Evolutionary conservation across 2,329 filamentous ascomycete species (phyloP).

Genomic region (Penicillium hesseltinei): DNA sequence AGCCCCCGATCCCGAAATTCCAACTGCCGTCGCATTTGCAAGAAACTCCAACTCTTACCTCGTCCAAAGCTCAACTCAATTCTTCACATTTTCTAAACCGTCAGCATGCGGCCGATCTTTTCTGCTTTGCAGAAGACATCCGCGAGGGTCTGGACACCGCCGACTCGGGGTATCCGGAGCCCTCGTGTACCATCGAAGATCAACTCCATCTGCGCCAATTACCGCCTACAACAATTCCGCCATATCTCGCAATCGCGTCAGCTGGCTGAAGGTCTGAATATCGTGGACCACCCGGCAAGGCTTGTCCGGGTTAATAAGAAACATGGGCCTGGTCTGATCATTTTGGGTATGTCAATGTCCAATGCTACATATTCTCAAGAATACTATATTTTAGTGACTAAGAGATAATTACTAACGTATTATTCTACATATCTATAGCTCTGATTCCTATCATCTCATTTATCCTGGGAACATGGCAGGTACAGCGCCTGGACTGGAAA

Average conservation of each 20-base stretch:
- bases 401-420: slow-evolving; percentile 9
- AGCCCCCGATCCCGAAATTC: slow-evolving; percentile 16
- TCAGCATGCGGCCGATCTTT: slow-evolving; percentile 31
- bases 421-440: slow-evolving; percentile 45
- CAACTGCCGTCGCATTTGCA: slow-evolving; percentile 9
- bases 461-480: slow-evolving; percentile 88
- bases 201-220: slow-evolving; percentile 37
- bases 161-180: slow-evolving; percentile 22
- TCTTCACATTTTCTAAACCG: background rate
- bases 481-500: slow-evolving; percentile 90
- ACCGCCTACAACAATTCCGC: slow-evolving; percentile 38
- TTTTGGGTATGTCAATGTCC: slow-evolving; percentile 58
- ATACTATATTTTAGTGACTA: background rate
- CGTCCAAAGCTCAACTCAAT: background rate
- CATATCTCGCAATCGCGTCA: slow-evolving; percentile 48
- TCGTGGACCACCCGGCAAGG: slow-evolving; percentile 80
- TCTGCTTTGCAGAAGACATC: slow-evolving; percentile 27
- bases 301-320: slow-evolving; percentile 72
- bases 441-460: slow-evolving; percentile 92
- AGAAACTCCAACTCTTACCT: background rate
- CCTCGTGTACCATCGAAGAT: slow-evolving; percentile 22
- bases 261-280: slow-evolving; percentile 70
- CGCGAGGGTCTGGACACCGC: slow-evolving; percentile 22
- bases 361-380: background rate
- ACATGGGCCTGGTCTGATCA: slow-evolving; percentile 76